Evolutionary conservation across 2,329 filamentous ascomycete genomes (phyloP).

Genomic region (Fusarium dlaminii): DNA sequence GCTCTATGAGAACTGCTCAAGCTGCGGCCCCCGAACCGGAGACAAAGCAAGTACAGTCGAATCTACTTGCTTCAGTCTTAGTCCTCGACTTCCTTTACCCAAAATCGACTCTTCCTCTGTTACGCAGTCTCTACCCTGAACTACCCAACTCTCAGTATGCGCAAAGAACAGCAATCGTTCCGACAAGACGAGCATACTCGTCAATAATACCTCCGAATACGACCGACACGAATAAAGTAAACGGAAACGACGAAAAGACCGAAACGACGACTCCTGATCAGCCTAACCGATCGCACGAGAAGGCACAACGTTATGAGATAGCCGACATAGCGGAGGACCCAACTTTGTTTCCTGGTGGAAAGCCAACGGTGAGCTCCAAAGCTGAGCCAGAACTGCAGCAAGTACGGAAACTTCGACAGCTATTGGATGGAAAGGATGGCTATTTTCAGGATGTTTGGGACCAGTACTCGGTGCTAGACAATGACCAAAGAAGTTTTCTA

Average conservation of each 20-base stretch:
- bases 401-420: slow-evolving; percentile 10
- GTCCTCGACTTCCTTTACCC: slow-evolving; percentile 68
- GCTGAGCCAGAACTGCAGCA: not conserved
- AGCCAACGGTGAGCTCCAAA: not conserved
- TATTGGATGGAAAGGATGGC: slow-evolving; percentile 42
- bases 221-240: not conserved
- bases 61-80: slow-evolving; percentile 58
- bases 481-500: slow-evolving; percentile 42
- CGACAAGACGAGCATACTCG: slow-evolving; percentile 42
- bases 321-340: not conserved
- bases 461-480: slow-evolving; percentile 52
- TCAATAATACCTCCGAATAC: slow-evolving; percentile 32
- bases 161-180: slow-evolving; percentile 1
- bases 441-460: slow-evolving; percentile 56
- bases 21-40: slow-evolving; percentile 35
- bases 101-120: slow-evolving; percentile 53
- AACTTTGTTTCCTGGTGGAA: not conserved
- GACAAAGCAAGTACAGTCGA: slow-evolving; percentile 37
- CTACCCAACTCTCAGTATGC: slow-evolving; percentile 39
- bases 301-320: not conserved
- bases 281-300: not conserved
- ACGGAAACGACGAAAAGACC: not conserved
- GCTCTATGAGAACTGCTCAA: slow-evolving; percentile 42
- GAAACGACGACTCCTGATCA: not conserved
- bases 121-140: slow-evolving; percentile 52